phyloP scores from a whole-genome alignment of 2,329 filamentous ascomycete genomes.

The Microcyclospora pomicola region DNA sequence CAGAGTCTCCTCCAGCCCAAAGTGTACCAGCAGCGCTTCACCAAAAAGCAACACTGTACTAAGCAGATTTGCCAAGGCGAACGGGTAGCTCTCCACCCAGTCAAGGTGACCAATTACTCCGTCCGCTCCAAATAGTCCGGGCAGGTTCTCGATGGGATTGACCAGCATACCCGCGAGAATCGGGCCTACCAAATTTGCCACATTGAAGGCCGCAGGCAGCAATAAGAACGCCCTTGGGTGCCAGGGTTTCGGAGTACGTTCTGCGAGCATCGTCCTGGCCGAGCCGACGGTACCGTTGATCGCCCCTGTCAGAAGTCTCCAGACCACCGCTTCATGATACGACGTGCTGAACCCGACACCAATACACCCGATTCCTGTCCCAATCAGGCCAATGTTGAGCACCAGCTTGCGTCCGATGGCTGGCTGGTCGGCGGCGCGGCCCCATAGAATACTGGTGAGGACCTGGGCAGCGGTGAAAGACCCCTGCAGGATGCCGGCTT shows the following conservation, averaged over 20 bases:
- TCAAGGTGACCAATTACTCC: conserved; percentile 39
- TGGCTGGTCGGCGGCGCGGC: conserved; percentile 27
- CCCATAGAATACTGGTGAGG: conserved; percentile 29
- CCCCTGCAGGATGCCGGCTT: conserved; percentile 28
- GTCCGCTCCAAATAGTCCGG: conserved; percentile 42
- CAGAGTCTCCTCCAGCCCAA: conserved; percentile 45
- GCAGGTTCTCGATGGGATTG: conserved; percentile 44
- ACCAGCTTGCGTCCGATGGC: conserved; percentile 32
- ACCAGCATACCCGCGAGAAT: conserved; percentile 50
- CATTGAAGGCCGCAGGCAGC: conserved; percentile 28
- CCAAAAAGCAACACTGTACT: conserved; percentile 43
- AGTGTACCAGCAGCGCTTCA: conserved; percentile 40
- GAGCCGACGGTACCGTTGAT: conserved; percentile 30
- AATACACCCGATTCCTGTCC: conserved; percentile 26
- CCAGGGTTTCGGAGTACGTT: conserved; percentile 26
- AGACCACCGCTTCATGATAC: conserved; percentile 28
- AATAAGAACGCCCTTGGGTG: conserved; percentile 28
- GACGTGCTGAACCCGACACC: conserved; percentile 27
- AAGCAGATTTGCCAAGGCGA: conserved; percentile 48
- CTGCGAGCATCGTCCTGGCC: conserved; percentile 29
- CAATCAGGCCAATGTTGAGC: conserved; percentile 26
- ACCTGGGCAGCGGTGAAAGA: conserved; percentile 31
- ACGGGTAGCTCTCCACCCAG: conserved; percentile 50
- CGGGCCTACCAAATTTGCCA: conserved; percentile 28
- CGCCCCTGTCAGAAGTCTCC: conserved; percentile 27